Base-by-base conservation (phyloP, 2,329 filamentous ascomycete species). In the Ascochyta rabiei region DNA sequence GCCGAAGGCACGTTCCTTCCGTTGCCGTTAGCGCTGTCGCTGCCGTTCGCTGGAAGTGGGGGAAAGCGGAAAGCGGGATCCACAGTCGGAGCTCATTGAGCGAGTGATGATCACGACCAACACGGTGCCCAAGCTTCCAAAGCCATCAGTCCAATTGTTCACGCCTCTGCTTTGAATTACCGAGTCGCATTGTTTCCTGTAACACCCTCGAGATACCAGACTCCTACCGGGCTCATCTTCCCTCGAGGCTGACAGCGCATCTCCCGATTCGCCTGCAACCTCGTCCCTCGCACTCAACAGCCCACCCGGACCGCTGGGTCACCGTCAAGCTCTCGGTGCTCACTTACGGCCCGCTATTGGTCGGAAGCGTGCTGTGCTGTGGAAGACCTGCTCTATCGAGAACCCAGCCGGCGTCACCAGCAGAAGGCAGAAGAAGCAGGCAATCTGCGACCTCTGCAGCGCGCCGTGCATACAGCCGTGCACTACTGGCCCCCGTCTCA, bases 381-480 rank as follows among this genome's bases (percentile, higher is more conserved):
- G 60, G 62, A 60, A 64, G 62, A 61, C 69, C 61, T 66, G 57
- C 57, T 69, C 60, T 55, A 51, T 70, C 62, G 54, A 66, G 63
- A 62, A 52, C 61, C 59, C 59, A 65, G 63, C 58, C 62, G 62
- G 63, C 67, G 66, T 67, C 70, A 68, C 69, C 62, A 62, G 61
- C 57, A 59, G 60, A 68, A 70, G 69, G 69, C 66, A 69, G 62
- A 63, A 64, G 57, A 66, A 68, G 56, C 44, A 57, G 49, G 70
- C 69, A 71, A 69, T 67, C 59, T 60, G 56, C 57, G 48, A 60
- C 61, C 49, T 62, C 68, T 71, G 69, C 69, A 70, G 64, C 62
- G 53, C 53, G 50, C 41, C 37, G 53, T 64, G 61, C 64, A 56
- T 52, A 53, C 57, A 61, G 61, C 63, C 63, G 64, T 64, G 63